phyloP scores from a whole-genome alignment of 257 asterid species.

The Primulina huaijiensis region DNA sequence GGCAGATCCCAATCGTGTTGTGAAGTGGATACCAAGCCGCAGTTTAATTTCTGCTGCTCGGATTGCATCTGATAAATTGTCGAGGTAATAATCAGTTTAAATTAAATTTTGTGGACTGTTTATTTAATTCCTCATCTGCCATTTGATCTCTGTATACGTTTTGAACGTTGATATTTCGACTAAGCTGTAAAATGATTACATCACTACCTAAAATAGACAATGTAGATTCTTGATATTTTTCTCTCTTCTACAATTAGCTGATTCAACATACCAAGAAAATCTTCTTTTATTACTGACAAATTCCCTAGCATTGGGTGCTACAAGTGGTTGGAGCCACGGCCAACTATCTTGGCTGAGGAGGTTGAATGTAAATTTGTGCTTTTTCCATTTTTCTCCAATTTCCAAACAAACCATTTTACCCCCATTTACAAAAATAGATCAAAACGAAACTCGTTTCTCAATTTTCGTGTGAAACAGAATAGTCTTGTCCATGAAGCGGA shows the following conservation, averaged over 20 bases:
- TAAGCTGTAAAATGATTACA: not conserved
- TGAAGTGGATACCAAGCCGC: conserved; percentile 74
- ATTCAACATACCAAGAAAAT: not conserved
- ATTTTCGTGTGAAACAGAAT: too few relatives aligned
- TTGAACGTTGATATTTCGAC: not conserved
- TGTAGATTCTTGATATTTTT: not conserved
- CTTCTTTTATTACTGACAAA: not conserved
- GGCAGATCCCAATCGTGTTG: conserved; percentile 70
- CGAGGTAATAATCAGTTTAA: conserved; percentile 45
- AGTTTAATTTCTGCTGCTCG: conserved; percentile 66
- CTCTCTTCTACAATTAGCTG: not conserved
- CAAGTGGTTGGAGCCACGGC: not conserved
- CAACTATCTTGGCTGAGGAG: not conserved
- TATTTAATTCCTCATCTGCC: not conserved
- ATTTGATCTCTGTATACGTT: not conserved
- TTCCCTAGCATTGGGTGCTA: not conserved
- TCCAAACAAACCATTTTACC: not conserved
- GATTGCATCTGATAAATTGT: conserved; percentile 69
- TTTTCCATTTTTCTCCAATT: not conserved
- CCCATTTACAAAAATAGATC: not conserved
- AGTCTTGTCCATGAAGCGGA: not conserved
- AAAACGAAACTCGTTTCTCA: not conserved
- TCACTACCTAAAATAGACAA: not conserved
- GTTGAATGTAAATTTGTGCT: not conserved
- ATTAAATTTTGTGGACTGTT: not conserved